These are phyloP conservation scores for Umbilicaria muhlenbergii DNA, from an alignment of 495 filamentous ascomycete species.

Conservation along the genomic window DNA sequence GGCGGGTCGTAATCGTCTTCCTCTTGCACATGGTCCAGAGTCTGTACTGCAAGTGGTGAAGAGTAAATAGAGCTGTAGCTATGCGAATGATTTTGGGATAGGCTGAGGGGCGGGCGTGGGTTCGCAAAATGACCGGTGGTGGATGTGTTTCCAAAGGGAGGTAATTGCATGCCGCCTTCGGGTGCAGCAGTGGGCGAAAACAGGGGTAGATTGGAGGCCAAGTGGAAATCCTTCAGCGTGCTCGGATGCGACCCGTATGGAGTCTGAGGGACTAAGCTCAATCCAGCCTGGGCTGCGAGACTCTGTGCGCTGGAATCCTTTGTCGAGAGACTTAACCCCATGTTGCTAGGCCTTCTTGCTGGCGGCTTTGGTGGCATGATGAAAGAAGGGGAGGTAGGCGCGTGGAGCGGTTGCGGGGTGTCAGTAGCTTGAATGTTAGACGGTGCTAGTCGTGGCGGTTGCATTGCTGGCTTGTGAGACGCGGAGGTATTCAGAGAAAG, in stretches of 20 bases:
- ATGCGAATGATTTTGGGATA: conserved; percentile 7
- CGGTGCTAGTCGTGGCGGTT: conserved; percentile 30
- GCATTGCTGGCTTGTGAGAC: conserved; percentile 20
- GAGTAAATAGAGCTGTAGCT: conserved; percentile 6
- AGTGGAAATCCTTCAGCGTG: conserved; percentile 49
- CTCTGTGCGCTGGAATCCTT: conserved; percentile 30
- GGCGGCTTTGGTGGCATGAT: conserved; percentile 56
- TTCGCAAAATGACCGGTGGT: conserved; percentile 17
- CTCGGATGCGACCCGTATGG: conserved; percentile 28
- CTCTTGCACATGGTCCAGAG: conserved; percentile 36
- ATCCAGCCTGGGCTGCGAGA: conserved; percentile 21
- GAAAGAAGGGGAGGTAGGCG: conserved; percentile 69
- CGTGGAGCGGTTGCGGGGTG: conserved; percentile 38
- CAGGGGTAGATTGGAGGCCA: conserved; percentile 44
- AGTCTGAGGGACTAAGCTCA: conserved; percentile 30
- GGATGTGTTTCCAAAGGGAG: conserved; percentile 24
- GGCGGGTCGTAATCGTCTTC: conserved; percentile 61
- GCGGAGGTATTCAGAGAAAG: conserved; percentile 73
- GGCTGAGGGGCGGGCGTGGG: conserved; percentile 11
- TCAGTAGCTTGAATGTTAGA: conserved; percentile 25
- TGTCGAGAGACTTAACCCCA: conserved; percentile 55
- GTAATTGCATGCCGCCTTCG: conserved; percentile 49
- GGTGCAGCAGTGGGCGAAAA: conserved; percentile 43
- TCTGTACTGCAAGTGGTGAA: conserved; percentile 12
- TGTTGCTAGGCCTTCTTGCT: conserved; percentile 61